phyloP scores from a whole-genome alignment of 2,329 filamentous ascomycete genomes.

The Botryotinia globosa region DNA sequence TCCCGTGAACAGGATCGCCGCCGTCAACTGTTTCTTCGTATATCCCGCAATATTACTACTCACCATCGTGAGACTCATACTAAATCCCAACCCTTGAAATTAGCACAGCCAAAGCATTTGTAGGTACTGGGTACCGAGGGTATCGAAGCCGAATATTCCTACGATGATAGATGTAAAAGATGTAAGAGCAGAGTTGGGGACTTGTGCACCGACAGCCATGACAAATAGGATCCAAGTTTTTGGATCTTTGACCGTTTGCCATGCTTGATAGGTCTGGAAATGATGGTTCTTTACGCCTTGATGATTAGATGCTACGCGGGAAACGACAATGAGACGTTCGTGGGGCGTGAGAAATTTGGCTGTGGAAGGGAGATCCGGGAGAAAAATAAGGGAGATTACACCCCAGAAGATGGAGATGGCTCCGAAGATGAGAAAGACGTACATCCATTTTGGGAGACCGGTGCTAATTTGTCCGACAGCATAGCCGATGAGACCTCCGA shows the following conservation, averaged over 20 bases:
- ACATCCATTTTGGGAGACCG: constrained; percentile 52
- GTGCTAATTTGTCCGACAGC: constrained; percentile 57
- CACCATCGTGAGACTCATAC: constrained; percentile 52
- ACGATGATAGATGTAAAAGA: constrained; percentile 42
- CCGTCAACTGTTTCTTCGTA: constrained; percentile 54
- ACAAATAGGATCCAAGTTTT: constrained; percentile 60
- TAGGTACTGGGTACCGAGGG: constrained; percentile 53
- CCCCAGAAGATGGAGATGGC: constrained; percentile 54
- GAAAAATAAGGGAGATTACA: constrained; percentile 52
- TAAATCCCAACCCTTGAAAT: constrained; percentile 53
- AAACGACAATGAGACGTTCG: constrained; percentile 55
- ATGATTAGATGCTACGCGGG: constrained; percentile 50
- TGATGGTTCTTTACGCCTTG: constrained; percentile 54
- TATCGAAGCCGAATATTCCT: constrained; percentile 39
- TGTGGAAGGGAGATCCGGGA: constrained; percentile 61
- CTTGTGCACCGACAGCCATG: constrained; percentile 50
- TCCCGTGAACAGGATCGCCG: constrained; percentile 50
- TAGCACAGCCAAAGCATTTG: constrained; percentile 59
- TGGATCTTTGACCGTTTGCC: constrained; percentile 49
- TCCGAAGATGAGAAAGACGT: constrained; percentile 58
- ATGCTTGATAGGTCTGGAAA: constrained; percentile 47
- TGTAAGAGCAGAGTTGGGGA: constrained; percentile 56
- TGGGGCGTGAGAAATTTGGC: constrained; percentile 58
- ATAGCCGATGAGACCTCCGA: constrained; percentile 47
- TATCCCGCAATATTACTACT: constrained; percentile 53